These are phyloP conservation scores for Papiliotrema flavescens DNA, from an alignment of 1,284 basidiomycete species.

Conservation along the genomic window DNA sequence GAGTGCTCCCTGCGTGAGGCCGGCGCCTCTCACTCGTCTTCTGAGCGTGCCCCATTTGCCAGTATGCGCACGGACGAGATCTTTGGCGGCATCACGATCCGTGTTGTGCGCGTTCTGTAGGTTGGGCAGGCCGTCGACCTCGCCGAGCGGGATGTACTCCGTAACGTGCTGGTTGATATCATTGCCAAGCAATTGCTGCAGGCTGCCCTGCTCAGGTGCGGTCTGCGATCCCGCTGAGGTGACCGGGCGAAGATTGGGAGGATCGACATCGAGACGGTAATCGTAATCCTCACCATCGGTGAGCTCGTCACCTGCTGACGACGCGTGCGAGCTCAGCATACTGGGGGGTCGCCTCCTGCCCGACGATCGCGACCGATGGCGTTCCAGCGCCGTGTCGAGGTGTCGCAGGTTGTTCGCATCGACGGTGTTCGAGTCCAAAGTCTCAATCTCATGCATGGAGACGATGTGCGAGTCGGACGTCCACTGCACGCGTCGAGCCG, in stretches of 20 bases:
- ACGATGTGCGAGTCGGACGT: slow-evolving; percentile 43
- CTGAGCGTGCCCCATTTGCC: slow-evolving; percentile 43
- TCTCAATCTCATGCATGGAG: slow-evolving; percentile 23
- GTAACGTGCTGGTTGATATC: slow-evolving; percentile 29
- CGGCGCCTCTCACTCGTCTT: slow-evolving; percentile 34
- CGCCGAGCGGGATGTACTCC: slow-evolving; percentile 48
- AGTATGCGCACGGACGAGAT: slow-evolving; percentile 49
- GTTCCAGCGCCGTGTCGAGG: slow-evolving; percentile 37
- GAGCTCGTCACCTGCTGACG: slow-evolving; percentile 16
- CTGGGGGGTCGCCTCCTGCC: slow-evolving; percentile 16
- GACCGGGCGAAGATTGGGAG: slow-evolving; percentile 10
- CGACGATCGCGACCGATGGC: slow-evolving; percentile 23
- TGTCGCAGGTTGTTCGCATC: slow-evolving; percentile 33
- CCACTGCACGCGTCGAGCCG: slow-evolving; percentile 46
- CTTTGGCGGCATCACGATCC: slow-evolving; percentile 33
- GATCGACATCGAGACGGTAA: slow-evolving; percentile 43
- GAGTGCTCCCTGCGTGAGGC: slow-evolving; percentile 20
- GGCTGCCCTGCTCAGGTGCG: slow-evolving; percentile 6
- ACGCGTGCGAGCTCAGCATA: slow-evolving; percentile 14
- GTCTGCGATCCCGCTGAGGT: slow-evolving; percentile 1
- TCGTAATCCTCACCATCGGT: slow-evolving; percentile 44
- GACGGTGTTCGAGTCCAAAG: slow-evolving; percentile 17
- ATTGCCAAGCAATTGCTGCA: slow-evolving; percentile 25
- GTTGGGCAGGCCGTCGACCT: slow-evolving; percentile 50
- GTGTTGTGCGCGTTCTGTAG: slow-evolving; percentile 22